These are phyloP conservation scores for Leishmania gerbilli DNA, from an alignment of 208 protist species.

Conservation along the genomic window DNA sequence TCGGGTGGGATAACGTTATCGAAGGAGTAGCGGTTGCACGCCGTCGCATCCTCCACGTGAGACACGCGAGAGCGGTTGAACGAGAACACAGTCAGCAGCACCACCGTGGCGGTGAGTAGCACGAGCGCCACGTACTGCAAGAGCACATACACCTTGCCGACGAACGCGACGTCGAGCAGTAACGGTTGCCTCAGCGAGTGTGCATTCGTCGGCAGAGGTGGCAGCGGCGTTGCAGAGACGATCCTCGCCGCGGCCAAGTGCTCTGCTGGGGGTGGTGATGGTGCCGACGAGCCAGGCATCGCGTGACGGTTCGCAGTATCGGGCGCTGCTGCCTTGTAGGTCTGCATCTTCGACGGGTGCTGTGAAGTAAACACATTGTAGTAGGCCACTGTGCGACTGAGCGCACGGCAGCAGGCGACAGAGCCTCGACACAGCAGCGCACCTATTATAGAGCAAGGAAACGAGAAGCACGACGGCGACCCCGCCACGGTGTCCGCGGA, in stretches of 20 bases:
- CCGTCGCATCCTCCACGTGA: conserved; percentile 36
- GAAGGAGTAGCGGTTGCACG: conserved; percentile 41
- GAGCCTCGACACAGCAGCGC: not conserved
- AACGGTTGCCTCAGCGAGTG: not conserved
- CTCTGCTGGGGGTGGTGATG: not conserved
- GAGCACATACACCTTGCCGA: conserved; percentile 36
- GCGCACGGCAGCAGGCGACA: not conserved
- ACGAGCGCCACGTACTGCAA: conserved; percentile 38
- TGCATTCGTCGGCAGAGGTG: not conserved
- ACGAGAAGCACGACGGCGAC: not conserved
- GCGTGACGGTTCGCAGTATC: not conserved
- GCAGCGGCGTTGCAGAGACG: not conserved
- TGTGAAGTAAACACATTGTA: conserved; percentile 14
- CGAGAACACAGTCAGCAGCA: conserved; percentile 18
- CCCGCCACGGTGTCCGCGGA: too few relatives aligned
- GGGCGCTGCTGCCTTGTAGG: not conserved
- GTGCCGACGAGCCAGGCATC: not conserved
- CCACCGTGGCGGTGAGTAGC: conserved; percentile 10
- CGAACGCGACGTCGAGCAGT: conserved; percentile 18
- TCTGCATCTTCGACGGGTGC: not conserved
- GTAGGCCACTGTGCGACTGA: conserved; percentile 2
- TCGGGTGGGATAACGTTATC: conserved; percentile 36
- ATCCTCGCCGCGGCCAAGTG: not conserved
- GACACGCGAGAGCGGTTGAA: not conserved
- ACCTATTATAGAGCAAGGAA: not conserved